A percentile compares a stretch with the other conserved stretches of the same genome.
These are phyloP conservation scores for Sclerotinia nivalis DNA, from an alignment of 2,329 filamentous ascomycete species.

Conservation along the genomic window DNA sequence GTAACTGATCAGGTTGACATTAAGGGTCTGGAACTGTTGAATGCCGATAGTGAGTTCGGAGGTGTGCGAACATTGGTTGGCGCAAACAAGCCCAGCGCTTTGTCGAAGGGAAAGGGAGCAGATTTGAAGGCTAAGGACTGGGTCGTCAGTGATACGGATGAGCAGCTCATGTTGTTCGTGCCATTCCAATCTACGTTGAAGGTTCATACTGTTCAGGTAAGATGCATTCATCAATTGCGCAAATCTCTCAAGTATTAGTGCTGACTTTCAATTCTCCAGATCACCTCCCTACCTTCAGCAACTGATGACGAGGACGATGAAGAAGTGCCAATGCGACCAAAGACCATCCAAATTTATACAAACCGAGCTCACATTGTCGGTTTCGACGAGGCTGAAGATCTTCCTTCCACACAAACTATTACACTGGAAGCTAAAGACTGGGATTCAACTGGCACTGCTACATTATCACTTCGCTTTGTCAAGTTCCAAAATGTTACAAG, in stretches of 20 bases:
- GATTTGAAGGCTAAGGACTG: constrained; percentile 65
- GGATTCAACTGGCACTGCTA: constrained; percentile 75
- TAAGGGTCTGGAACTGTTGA: constrained; percentile 81
- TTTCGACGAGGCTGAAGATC: constrained; percentile 92
- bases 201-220: constrained; percentile 75
- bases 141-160: constrained; percentile 95
- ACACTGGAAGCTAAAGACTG: constrained; percentile 76
- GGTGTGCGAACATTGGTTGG: constrained; percentile 74
- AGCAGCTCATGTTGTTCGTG: constrained; percentile 90
- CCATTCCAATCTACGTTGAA: constrained; percentile 88
- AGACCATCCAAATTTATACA: constrained; percentile 79
- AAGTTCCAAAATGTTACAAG: constrained; percentile 95
- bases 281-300: constrained; percentile 74
- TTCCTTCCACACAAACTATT: constrained; percentile 76
- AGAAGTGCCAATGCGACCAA: constrained; percentile 77
- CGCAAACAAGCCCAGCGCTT: constrained; percentile 61
- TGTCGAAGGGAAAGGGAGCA: constrained; percentile 57
- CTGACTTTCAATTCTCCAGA: constrained; percentile 48
- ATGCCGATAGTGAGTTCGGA: constrained; percentile 76
- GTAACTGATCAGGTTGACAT: constrained; percentile 80
- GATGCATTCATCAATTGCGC: constrained; percentile 25
- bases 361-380: constrained; percentile 89
- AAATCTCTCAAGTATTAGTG: not conserved
- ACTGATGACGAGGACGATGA: constrained; percentile 66
- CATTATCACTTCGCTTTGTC: constrained; percentile 78